Evolutionary conservation across 2,329 filamentous ascomycete genomes (phyloP), one percentile per base, ranked within the genome.

Genomic region (Akanthomyces dipterigenus): DNA sequence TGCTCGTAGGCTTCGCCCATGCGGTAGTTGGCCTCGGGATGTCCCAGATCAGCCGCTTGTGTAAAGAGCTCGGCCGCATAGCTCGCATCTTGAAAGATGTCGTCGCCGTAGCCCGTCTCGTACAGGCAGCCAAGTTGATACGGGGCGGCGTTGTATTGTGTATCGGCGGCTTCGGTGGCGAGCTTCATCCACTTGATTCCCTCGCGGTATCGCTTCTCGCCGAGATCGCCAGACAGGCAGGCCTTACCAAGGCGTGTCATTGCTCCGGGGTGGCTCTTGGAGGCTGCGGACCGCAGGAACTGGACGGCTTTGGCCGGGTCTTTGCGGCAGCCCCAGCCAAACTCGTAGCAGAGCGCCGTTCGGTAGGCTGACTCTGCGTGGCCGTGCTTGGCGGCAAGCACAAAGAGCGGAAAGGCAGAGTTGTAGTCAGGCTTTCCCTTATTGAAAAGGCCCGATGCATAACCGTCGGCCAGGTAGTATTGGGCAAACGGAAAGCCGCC

Each of bases 1-100:
- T 96, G 91, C 76, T 99, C 95, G 71, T 99, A 99, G 0, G 93
- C 93, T 72, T 97, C 91, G n/a, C 95, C 95, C 77, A 99, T 86
- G 57, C 91, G 85, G 74, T 88, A 92, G 69, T 88, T 91, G 34
- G 95, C 93, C 67, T 96, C 89, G 2, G 89, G 78, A 69, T 99
- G 91, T 8, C 93, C 93, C 54, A 99, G 77, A 70, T 98, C 95
- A 1, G 95, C 95, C 11, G 95, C 90, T 70, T 96, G 91, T 0
- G 95, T 98, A 69, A 96, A 96, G 1, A 99, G 80, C 72, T 98
- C 92, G 34, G 93, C 93, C 1, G 95, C 91, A 71, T 99, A 98
- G 42, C 84, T 83, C 67, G 90, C 88, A 68, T 99, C 95, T 67
- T 88, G 86, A 80, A 99, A 98, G 53, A 98, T 85, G 71, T 98